A percentile compares a stretch with the other conserved stretches of the same genome.
phyloP scores from a whole-genome alignment of 768 basidiomycete species.

The Pleurotus platypus region DNA sequence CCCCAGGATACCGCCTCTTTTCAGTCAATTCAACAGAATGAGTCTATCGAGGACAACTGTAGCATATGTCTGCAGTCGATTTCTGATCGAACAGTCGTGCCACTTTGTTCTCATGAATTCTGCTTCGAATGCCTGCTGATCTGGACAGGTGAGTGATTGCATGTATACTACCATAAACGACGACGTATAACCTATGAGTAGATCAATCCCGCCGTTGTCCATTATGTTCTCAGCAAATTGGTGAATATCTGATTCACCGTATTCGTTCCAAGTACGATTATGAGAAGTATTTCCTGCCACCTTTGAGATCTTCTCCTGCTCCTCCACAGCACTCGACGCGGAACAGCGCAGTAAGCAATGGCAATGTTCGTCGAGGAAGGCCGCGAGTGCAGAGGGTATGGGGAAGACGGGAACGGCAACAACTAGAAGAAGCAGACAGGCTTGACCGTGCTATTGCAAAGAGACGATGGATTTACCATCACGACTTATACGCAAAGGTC shows the following conservation, averaged over 20 bases:
- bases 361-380: constrained; percentile 29
- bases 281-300: constrained; percentile 73
- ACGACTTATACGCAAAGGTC: constrained; percentile 84
- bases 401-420: constrained; percentile 49
- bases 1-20: neutral
- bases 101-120: constrained; percentile 87
- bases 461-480: constrained; percentile 77
- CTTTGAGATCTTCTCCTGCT: constrained; percentile 52
- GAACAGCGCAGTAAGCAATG: constrained; percentile 23
- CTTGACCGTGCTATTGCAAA: constrained; percentile 72
- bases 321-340: constrained; percentile 16
- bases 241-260: constrained; percentile 74
- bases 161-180: neutral
- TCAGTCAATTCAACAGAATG: neutral
- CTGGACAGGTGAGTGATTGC: constrained; percentile 70
- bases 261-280: constrained; percentile 79
- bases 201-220: constrained; percentile 80
- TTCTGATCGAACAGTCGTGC: constrained; percentile 76
- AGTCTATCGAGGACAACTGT: constrained; percentile 56
- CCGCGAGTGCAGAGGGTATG: constrained; percentile 44
- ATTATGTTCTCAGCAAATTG: constrained; percentile 64
- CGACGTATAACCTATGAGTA: constrained; percentile 19
- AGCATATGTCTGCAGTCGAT: constrained; percentile 83
- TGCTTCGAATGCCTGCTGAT: constrained; percentile 88
- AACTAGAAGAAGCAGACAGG: constrained; percentile 59